phyloP scores from a whole-genome alignment of 164 flowering plant genomes.

The Echeveria elegans region DNA sequence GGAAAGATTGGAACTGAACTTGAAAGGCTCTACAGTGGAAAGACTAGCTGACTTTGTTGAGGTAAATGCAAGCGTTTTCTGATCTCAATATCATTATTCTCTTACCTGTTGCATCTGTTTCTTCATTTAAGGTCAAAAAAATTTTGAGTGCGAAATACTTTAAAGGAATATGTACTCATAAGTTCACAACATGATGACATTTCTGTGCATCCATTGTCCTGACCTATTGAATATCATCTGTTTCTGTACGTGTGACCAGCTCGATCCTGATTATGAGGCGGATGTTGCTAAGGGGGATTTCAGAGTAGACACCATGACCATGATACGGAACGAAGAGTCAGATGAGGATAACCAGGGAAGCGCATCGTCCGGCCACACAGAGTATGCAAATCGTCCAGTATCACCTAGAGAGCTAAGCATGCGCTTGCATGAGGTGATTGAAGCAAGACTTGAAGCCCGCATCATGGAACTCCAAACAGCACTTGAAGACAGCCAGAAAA shows the following conservation, averaged over 20 bases:
- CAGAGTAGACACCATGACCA: constrained; percentile 7
- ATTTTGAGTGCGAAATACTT: not conserved
- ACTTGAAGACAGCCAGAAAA: constrained; percentile 36
- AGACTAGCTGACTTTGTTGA: constrained; percentile 12
- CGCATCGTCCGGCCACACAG: constrained; percentile 12
- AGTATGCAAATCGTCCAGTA: constrained; percentile 29
- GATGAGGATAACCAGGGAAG: constrained; percentile 13
- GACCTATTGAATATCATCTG: not conserved
- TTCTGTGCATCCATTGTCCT: not conserved
- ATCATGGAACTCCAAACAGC: constrained; percentile 59
- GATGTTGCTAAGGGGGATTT: constrained; percentile 17
- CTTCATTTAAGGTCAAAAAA: not conserved
- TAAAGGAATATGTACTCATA: not conserved
- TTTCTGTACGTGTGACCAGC: constrained; percentile 7
- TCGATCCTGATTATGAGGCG: constrained; percentile 12
- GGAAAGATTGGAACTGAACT: constrained; percentile 20
- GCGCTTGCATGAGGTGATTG: constrained; percentile 61
- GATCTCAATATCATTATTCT: not conserved
- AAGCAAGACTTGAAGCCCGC: constrained; percentile 56
- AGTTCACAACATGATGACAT: not conserved
- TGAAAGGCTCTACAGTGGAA: constrained; percentile 12
- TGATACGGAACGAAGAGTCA: constrained; percentile 7
- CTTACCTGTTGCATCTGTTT: not conserved
- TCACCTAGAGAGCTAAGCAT: constrained; percentile 60
- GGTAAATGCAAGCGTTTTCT: constrained; percentile 12